phyloP scores from a whole-genome alignment of 2,329 filamentous ascomycete species.

The Diaporthe sp. region DNA sequence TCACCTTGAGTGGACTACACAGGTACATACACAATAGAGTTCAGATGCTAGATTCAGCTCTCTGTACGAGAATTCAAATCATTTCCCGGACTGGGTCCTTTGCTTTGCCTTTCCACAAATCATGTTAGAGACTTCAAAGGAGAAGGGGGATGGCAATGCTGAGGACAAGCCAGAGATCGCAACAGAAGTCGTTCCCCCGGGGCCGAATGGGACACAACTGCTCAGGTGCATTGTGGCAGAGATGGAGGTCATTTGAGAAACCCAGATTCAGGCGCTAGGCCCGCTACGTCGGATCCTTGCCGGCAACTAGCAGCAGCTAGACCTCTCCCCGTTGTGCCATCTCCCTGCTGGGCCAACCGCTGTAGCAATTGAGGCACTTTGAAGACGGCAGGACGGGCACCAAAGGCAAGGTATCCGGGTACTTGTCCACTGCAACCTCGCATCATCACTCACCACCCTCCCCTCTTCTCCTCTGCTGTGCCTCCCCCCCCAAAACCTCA shows the following conservation, averaged over 20 bases:
- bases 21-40: background rate
- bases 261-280: constrained; percentile 1
- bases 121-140: background rate
- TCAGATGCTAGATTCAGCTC: background rate
- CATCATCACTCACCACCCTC: background rate
- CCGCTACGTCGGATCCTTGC: constrained; percentile 21
- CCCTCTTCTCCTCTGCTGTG: background rate
- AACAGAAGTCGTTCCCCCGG: background rate
- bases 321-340: background rate
- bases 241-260: constrained; percentile 18
- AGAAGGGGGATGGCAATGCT: background rate
- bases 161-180: no score
- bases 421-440: constrained; percentile 1
- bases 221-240: constrained; percentile 1
- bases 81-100: background rate
- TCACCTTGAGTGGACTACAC: background rate
- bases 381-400: constrained; percentile 3
- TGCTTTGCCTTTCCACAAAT: no score
- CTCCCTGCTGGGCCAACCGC: constrained; percentile 32
- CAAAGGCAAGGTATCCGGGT: background rate
- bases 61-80: background rate
- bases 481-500: no score
- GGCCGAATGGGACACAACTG: background rate
- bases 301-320: constrained; percentile 21
- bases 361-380: background rate